Evolutionary conservation across 2,329 filamentous ascomycete species (phyloP), one percentile per base, ranked within the genome.

Genomic region (Drechslera avenae): DNA sequence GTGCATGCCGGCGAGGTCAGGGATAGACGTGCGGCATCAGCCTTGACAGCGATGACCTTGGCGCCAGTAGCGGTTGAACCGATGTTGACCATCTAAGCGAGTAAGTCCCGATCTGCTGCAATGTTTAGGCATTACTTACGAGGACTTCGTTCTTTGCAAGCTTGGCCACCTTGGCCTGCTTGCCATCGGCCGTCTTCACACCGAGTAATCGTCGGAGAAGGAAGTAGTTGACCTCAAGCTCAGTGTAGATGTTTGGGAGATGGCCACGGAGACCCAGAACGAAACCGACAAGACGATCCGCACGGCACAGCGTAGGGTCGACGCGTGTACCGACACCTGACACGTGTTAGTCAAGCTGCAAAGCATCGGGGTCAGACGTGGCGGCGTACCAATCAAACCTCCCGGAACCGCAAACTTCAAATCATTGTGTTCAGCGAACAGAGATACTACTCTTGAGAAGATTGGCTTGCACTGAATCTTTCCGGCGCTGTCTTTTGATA

Each of bases 161-260:
- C 82, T 99, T 99, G 67, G 92, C 91, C 63, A 99, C 94, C 87
- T 99, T 99, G 71, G 93, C 93, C 79, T 97, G 94, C 83, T 99
- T 99, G 74, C 94, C 94, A 66, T 99, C 94, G 57, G 93, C 91
- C 39, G 94, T 96, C 80, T 95, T 92, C 69, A 99, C 94, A 86
- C 94, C 94, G 50, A 99, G 85, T 57, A 99, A 83, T 67, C 94
- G 86, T 68, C 93, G 89, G 58, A 99, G 87, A 56, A 99, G 84
- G 84, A 97, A 99, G 83, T 97, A 99, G 85, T 97, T 97, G 60
- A 73, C 92, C 79, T 99, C 94, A 56, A 99, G 88, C 78, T 99
- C 94, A 65, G 88, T 94, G 82, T 97, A 99, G 75, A 99, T 97
- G 73, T 94, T 91, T 41, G 94, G 94, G 18, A 99, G 86, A 67